Percentiles rank a stretch among this genome's conserved stretches.
phyloP scores from a whole-genome alignment of 306 rosid genomes.

The Cucumis hystrix region DNA sequence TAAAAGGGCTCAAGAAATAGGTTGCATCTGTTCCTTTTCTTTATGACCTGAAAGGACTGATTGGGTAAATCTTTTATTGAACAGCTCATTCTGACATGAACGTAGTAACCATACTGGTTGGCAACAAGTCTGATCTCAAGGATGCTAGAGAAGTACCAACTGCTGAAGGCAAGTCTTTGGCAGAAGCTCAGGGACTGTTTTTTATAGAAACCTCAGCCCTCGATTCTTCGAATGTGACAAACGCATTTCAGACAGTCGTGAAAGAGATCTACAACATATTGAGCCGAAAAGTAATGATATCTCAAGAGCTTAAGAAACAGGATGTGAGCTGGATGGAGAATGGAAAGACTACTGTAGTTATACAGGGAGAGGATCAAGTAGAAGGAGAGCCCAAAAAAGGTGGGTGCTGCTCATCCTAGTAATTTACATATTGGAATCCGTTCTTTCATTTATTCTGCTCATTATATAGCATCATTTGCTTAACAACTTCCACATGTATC shows the following conservation, averaged over 20 bases:
- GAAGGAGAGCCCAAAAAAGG: slow-evolving; percentile 29
- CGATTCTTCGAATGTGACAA: slow-evolving; percentile 76
- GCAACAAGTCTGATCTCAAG: slow-evolving; percentile 92
- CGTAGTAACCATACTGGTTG: slow-evolving; percentile 85
- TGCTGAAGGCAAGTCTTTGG: slow-evolving; percentile 76
- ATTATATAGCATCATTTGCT: slow-evolving; percentile 7
- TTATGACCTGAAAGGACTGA: slow-evolving; percentile 31
- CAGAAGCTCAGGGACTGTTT: slow-evolving; percentile 90
- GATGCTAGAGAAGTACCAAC: slow-evolving; percentile 91
- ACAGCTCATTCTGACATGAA: slow-evolving; percentile 99
- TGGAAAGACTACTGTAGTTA: slow-evolving; percentile 62
- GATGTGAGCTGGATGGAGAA: slow-evolving; percentile 40
- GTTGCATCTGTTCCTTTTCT: background rate
- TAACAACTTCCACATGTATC: slow-evolving; percentile 11
- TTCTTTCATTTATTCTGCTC: slow-evolving; percentile 13
- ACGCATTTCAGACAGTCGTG: slow-evolving; percentile 89
- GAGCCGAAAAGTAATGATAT: slow-evolving; percentile 86
- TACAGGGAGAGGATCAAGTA: slow-evolving; percentile 44
- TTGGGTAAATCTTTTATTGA: slow-evolving; percentile 28
- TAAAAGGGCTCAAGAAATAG: background rate
- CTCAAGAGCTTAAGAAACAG: slow-evolving; percentile 66
- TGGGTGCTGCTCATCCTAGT: slow-evolving; percentile 72
- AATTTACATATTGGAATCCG: slow-evolving; percentile 1
- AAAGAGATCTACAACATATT: slow-evolving; percentile 84
- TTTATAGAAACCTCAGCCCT: slow-evolving; percentile 98